Percentiles rank a stretch among this genome's conserved stretches.
Conservation (phyloP, 768 basidiomycete genomes). For the Boletus subcaerulescens region DNA sequence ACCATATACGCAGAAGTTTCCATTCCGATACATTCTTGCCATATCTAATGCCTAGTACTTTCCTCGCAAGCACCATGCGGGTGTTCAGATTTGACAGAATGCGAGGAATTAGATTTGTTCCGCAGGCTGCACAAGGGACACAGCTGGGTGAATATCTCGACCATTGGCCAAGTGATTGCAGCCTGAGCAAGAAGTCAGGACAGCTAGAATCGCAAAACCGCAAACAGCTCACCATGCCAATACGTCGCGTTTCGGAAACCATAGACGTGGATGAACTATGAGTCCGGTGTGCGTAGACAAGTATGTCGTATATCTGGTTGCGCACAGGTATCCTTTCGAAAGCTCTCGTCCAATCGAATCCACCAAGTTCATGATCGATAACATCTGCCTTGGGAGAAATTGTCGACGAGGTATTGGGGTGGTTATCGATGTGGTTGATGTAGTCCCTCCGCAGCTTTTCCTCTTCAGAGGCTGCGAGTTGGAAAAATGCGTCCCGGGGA, state of each 20-base stretch:
- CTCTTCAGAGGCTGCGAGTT: constrained; percentile 46
- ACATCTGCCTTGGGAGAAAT: constrained; percentile 19
- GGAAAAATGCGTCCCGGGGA: constrained; percentile 59
- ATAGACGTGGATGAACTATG: constrained; percentile 54
- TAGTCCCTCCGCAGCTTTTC: constrained; percentile 50
- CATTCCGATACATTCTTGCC: background rate
- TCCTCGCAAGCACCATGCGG: constrained; percentile 13
- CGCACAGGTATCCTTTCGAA: constrained; percentile 67
- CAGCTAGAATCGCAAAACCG: background rate
- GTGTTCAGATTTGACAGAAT: constrained; percentile 20
- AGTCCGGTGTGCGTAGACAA: constrained; percentile 62
- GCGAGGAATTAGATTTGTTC: constrained; percentile 31
- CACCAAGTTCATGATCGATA: constrained; percentile 20
- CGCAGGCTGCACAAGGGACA: constrained; percentile 54
- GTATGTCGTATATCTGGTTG: constrained; percentile 64
- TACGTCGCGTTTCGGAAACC: constrained; percentile 51
- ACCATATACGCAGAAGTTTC: background rate
- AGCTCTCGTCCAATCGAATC: constrained; percentile 35
- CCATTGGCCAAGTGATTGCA: constrained; percentile 71
- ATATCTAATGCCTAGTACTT: constrained; percentile 21
- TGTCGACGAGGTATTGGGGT: constrained; percentile 1
- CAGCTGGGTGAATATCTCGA: constrained; percentile 59
- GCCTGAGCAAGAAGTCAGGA: constrained; percentile 40
- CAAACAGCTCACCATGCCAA: constrained; percentile 53
- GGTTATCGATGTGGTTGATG: constrained; percentile 36